Base-by-base conservation (phyloP, 805 yeast genomes). In the Barnettozyma populi region DNA sequence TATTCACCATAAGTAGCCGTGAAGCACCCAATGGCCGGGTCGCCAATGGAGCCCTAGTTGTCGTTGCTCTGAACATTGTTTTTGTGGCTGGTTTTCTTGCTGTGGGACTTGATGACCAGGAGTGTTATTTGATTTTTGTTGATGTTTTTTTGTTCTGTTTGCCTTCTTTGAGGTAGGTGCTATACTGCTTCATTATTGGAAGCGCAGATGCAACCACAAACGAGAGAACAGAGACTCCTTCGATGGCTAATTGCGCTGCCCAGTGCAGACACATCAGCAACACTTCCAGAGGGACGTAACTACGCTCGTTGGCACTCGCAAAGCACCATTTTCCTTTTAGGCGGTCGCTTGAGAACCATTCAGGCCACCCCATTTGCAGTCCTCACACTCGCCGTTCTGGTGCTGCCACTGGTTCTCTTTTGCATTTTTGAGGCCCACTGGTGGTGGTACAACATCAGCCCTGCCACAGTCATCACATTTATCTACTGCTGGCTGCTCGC, bases 321-420 rank as follows among this genome's bases (percentile, higher is more conserved):
- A 7, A 73, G 70, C 47, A 71, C 72, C 47, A 52, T 78, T 2
- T 86, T 76, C 61, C 64, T 84, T 4, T 63, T 79, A 43, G 94
- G 94, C 13, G 95, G 95, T 0, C 62, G 89, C 37, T 57, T 82
- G 13, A 66, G 82, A 29, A 66, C 75, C 0, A 59, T 73, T 9
- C 72, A 67, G 48, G 57, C 63, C 23, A 52, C 53, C 19, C 82
- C 79, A 1, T 25, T 76, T 2, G 32, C 68, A 0, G 70, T 74
- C 0, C 63, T 69, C 4, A 46, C 63, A 0, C 41, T 63, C 4
- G 55, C 74, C 0, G 19, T 78, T 0, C 55, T 70, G 0, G 29
- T 78, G 0, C 56, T 70, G 0, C 77, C 86, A 0, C 73, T 74
- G 3, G 74, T 84, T 1, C 59, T 86, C 8, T 87, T 73, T 55